A percentile compares a stretch with the other conserved stretches of the same genome.
These are phyloP conservation scores for Lophiostoma macrostomum DNA, from an alignment of 495 filamentous ascomycete species.

Conservation along the genomic window DNA sequence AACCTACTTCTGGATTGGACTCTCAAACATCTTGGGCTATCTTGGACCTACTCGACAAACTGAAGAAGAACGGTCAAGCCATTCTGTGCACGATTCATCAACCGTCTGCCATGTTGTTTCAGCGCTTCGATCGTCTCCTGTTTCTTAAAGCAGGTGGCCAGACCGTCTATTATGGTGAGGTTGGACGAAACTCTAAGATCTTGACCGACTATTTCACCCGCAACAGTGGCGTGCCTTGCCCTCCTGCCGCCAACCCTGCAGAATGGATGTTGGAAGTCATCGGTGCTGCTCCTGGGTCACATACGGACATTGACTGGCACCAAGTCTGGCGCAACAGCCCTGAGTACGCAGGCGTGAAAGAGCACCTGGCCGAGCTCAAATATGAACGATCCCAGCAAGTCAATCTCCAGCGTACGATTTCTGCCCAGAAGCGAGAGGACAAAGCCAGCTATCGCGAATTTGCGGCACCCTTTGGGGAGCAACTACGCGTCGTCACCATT, in stretches of 20 bases:
- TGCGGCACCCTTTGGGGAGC: constrained; percentile 44
- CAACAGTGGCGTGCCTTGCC: constrained; percentile 72
- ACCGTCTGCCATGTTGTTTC: constrained; percentile 84
- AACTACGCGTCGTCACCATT: constrained; percentile 53
- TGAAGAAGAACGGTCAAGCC: constrained; percentile 79
- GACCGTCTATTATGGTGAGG: constrained; percentile 89
- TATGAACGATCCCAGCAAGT: constrained; percentile 51
- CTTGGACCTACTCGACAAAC: constrained; percentile 70
- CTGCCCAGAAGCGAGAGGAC: constrained; percentile 36
- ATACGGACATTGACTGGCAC: constrained; percentile 77
- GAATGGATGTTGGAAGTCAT: constrained; percentile 97
- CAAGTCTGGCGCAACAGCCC: constrained; percentile 72
- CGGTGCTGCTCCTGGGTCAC: constrained; percentile 80
- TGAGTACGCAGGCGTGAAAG: constrained; percentile 65
- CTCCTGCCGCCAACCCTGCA: constrained; percentile 76
- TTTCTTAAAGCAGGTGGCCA: constrained; percentile 76
- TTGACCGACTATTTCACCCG: constrained; percentile 77
- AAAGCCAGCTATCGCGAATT: constrained; percentile 42
- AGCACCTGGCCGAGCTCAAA: constrained; percentile 68
- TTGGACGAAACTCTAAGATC: constrained; percentile 72
- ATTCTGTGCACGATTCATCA: constrained; percentile 94
- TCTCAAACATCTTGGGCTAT: constrained; percentile 87
- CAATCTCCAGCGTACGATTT: constrained; percentile 30
- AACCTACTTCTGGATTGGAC: constrained; percentile 82
- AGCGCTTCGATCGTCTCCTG: constrained; percentile 85